Evolutionary conservation across 345 rosid species (phyloP), one percentile per base, ranked within the genome.

Genomic region (Acer campestre): DNA sequence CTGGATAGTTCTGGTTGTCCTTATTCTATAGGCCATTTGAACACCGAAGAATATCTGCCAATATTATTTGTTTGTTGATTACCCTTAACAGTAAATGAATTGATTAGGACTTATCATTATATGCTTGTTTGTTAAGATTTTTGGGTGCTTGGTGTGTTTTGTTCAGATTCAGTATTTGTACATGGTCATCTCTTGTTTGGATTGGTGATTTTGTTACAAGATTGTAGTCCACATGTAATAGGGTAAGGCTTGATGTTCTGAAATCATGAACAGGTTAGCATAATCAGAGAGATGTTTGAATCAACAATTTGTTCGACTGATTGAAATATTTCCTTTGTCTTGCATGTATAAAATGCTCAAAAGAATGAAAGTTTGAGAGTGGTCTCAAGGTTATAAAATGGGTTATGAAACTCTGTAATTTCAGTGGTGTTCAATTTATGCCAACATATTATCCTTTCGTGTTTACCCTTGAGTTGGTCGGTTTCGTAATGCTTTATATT

Each of bases 301-400:
- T 68, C 31, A 23, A 68, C 23, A 20, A 13, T 46, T 16, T 67
- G 17, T 44, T 7, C 13, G 2, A 46, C 58, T 4, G 72, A 68
- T 48, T 23, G 8, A 49, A 22, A 25, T 25, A 27, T 29, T 31
- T 55, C 25, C 51, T 17, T 51, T 16, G 10, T 2, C 58, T 40
- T 65, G 63, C 49, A 9, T 74, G 40, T 1, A n/a, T 49, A 40
- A 22, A 23, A 7, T 53, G 38, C 16, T 48, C 18, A 16, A 44
- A 63, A 13, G 17, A n/a, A 55, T 67, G 79, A 38, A 63, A 13
- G 16, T 7, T 67, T 56, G 79, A 38, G 69, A 56, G 66, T 5
- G 1, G n/a, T 16, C 10, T 66, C 25, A 22, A 42, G 18, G 1
- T 9, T 67, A 46, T 38, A 3, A n/a, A 35, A 13, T 75, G 66